These are phyloP conservation scores for Cryphonectria parasitica DNA, from an alignment of 2,329 filamentous ascomycete genomes.

Conservation along the genomic window DNA sequence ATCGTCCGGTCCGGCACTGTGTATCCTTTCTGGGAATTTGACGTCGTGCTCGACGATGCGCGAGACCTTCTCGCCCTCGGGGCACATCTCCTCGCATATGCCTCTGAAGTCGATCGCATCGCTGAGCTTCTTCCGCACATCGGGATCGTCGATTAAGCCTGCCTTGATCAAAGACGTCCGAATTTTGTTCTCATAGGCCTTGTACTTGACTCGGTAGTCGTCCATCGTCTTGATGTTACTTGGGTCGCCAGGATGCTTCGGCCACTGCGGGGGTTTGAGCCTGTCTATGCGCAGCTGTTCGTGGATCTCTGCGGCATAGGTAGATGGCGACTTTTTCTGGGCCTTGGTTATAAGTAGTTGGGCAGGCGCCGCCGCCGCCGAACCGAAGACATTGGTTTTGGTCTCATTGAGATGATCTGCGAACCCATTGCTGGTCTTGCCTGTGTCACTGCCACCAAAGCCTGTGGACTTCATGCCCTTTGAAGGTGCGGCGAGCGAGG, in stretches of 20 bases:
- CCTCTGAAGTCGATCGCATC: constrained; percentile 70
- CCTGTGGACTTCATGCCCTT: neutral
- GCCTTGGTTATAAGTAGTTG: constrained; percentile 12
- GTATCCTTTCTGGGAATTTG: constrained; percentile 57
- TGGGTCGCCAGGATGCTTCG: constrained; percentile 57
- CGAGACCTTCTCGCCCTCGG: constrained; percentile 66
- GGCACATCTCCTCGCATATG: constrained; percentile 72
- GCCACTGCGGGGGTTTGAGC: constrained; percentile 59
- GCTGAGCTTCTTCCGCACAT: constrained; percentile 63
- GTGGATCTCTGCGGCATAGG: constrained; percentile 55
- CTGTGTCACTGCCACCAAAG: constrained; percentile 21
- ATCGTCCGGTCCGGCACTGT: constrained; percentile 45
- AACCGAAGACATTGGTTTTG: constrained; percentile 15
- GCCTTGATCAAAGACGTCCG: constrained; percentile 62
- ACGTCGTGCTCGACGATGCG: constrained; percentile 66
- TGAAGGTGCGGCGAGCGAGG: constrained; percentile 6
- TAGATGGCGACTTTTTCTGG: constrained; percentile 31
- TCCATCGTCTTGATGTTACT: constrained; percentile 56
- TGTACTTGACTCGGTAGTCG: constrained; percentile 58
- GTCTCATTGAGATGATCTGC: constrained; percentile 18
- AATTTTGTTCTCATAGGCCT: constrained; percentile 59
- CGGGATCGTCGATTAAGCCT: constrained; percentile 66
- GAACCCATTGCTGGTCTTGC: constrained; percentile 26
- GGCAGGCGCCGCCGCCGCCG: constrained; percentile 15
- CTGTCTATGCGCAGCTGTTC: constrained; percentile 58